Evolutionary conservation across 805 yeast species (phyloP).

Genomic region (Metschnikowia koreensis): DNA sequence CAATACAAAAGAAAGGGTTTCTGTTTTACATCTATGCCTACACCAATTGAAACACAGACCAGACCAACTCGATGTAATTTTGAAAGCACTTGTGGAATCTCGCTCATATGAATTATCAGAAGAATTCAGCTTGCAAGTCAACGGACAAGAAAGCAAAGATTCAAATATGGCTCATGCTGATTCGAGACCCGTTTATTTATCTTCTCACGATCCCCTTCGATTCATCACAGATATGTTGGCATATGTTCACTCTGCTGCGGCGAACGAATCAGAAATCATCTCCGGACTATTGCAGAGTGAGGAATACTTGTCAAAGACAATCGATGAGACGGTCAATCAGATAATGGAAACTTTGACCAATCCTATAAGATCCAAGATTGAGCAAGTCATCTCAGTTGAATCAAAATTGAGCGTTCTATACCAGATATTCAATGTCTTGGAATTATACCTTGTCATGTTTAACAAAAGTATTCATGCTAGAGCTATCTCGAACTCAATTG

Average conservation of each 20-base stretch:
- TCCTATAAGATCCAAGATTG: slow-evolving; percentile 63
- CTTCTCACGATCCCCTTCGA: slow-evolving; percentile 77
- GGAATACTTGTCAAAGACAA: slow-evolving; percentile 29
- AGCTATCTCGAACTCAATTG: slow-evolving; percentile 24
- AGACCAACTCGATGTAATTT: slow-evolving; percentile 55
- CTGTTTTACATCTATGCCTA: slow-evolving; percentile 32
- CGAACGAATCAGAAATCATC: slow-evolving; percentile 81
- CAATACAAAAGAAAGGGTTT: slow-evolving; percentile 24
- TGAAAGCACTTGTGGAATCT: slow-evolving; percentile 63
- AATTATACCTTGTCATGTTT: slow-evolving; percentile 70
- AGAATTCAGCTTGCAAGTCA: slow-evolving; percentile 63
- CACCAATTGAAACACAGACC: slow-evolving; percentile 36
- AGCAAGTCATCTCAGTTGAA: slow-evolving; percentile 67
- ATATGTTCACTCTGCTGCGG: slow-evolving; percentile 79
- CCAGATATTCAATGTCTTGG: slow-evolving; percentile 61
- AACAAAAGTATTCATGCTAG: slow-evolving; percentile 32
- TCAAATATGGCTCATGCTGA: slow-evolving; percentile 10
- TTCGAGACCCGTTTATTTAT: slow-evolving; percentile 53
- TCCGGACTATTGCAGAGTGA: slow-evolving; percentile 49
- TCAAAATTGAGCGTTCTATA: slow-evolving; percentile 52
- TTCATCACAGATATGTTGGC: slow-evolving; percentile 88
- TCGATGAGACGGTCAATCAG: slow-evolving; percentile 42
- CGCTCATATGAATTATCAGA: slow-evolving; percentile 62
- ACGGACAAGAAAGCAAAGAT: slow-evolving; percentile 26
- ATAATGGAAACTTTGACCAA: slow-evolving; percentile 54